Conservation (phyloP, 768 basidiomycete genomes). For the Gymnopilus junonius region DNA sequence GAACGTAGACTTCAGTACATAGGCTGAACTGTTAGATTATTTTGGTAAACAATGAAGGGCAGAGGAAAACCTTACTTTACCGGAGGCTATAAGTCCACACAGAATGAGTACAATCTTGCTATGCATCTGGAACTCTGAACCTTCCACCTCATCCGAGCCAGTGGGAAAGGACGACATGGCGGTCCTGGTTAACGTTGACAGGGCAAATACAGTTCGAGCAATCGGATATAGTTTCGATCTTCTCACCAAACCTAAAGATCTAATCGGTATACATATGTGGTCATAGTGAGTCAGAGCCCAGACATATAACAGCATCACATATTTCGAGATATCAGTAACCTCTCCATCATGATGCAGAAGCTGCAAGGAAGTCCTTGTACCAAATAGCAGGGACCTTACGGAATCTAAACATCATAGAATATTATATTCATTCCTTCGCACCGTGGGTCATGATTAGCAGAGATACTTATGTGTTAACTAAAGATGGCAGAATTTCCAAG, state of each 20-base stretch:
- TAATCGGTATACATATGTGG: constrained; percentile 9
- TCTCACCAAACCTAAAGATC: constrained; percentile 20
- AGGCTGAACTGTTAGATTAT: constrained; percentile 8
- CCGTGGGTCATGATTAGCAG: constrained; percentile 1
- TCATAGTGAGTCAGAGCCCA: constrained; percentile 3
- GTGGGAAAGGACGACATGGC: constrained; percentile 22
- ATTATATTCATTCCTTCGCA: constrained; percentile 7
- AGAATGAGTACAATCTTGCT: constrained; percentile 67
- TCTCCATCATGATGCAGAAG: neutral
- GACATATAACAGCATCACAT: neutral
- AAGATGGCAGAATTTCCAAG: neutral
- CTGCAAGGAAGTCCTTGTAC: neutral
- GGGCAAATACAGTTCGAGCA: constrained; percentile 14
- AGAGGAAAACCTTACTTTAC: constrained; percentile 53
- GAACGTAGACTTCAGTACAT: constrained; percentile 56
- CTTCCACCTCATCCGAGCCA: constrained; percentile 14
- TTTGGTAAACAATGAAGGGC: constrained; percentile 9
- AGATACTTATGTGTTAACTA: neutral
- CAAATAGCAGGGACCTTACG: constrained; percentile 1
- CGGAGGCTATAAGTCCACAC: constrained; percentile 75
- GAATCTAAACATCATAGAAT: neutral
- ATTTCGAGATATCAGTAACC: neutral
- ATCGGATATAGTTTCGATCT: constrained; percentile 7
- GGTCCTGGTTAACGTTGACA: constrained; percentile 15
- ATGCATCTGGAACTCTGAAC: constrained; percentile 29